Evolutionary conservation across 768 basidiomycete species (phyloP).

Genomic region (Trametes elegans): DNA sequence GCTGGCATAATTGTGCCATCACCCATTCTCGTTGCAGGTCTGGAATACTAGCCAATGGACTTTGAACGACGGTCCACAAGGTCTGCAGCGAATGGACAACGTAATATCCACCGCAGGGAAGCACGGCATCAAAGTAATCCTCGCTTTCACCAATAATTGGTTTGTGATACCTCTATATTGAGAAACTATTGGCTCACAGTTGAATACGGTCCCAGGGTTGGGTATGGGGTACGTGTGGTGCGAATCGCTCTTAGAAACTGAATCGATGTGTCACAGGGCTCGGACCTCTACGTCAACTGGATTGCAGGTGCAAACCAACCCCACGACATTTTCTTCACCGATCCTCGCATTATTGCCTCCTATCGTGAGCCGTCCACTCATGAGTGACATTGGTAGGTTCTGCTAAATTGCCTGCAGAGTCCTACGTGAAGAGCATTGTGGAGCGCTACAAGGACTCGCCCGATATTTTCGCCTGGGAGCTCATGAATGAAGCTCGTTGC

Average conservation of each 20-base stretch:
- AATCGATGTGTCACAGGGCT: conserved; percentile 28
- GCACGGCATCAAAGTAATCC: conserved; percentile 49
- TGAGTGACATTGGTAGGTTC: no score
- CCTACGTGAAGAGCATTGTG: conserved; percentile 31
- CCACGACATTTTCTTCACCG: conserved; percentile 33
- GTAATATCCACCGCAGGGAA: conserved; percentile 48
- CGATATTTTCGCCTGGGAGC: conserved; percentile 33
- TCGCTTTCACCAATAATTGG: conserved; percentile 60
- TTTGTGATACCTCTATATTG: conserved; percentile 18
- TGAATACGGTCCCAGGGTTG: conserved; percentile 41
- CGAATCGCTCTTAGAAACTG: neutral
- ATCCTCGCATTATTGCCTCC: conserved; percentile 27
- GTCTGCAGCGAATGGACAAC: conserved; percentile 51
- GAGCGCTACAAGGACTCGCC: conserved; percentile 31
- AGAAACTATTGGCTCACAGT: neutral
- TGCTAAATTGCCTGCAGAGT: no score
- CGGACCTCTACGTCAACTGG: conserved; percentile 32
- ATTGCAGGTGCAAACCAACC: conserved; percentile 25
- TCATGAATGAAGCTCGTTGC: conserved; percentile 59
- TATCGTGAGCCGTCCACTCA: conserved; percentile 25
- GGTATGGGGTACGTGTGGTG: conserved; percentile 45
- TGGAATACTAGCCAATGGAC: conserved; percentile 50
- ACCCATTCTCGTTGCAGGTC: conserved; percentile 35
- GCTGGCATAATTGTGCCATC: no score
- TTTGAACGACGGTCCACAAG: conserved; percentile 53